These are phyloP conservation scores for Aspergillus melleus DNA, from an alignment of 2,329 filamentous ascomycete species.

Conservation along the genomic window DNA sequence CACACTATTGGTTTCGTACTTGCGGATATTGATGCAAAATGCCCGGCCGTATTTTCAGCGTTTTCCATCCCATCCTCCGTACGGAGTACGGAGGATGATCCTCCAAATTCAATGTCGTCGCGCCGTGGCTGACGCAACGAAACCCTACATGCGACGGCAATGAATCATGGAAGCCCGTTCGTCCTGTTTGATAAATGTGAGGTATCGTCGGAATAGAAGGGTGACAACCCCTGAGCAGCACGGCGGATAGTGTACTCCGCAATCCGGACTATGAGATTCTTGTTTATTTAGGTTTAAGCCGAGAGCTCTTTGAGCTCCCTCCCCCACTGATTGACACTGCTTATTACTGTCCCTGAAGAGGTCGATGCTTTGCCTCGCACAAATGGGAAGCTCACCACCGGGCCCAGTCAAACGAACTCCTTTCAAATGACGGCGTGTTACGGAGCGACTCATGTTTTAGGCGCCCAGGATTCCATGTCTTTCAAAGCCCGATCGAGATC, in stretches of 20 bases:
- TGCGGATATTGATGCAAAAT: slow-evolving; percentile 8
- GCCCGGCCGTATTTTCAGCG: slow-evolving; percentile 1
- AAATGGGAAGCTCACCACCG: slow-evolving; percentile 5
- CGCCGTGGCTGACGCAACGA: neutral
- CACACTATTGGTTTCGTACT: slow-evolving; percentile 13
- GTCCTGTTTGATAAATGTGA: neutral
- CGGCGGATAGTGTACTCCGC: neutral
- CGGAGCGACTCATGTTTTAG: neutral
- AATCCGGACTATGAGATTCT: neutral
- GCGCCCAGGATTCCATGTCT: slow-evolving; percentile 9
- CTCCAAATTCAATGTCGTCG: neutral
- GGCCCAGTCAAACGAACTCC: neutral
- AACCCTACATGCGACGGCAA: neutral
- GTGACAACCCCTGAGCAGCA: neutral
- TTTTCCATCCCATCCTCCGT: neutral
- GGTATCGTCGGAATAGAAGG: neutral
- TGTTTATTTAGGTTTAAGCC: neutral
- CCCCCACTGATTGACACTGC: slow-evolving; percentile 3
- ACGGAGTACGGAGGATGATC: neutral
- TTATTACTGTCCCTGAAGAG: neutral
- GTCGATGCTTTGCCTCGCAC: slow-evolving; percentile 5
- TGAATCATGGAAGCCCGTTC: neutral
- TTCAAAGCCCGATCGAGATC: neutral
- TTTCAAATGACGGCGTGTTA: neutral
- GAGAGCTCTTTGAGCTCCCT: neutral